Percentiles rank a stretch among this genome's conserved stretches.
phyloP scores from a whole-genome alignment of 2,329 filamentous ascomycete genomes.

The Fusarium avenaceum region DNA sequence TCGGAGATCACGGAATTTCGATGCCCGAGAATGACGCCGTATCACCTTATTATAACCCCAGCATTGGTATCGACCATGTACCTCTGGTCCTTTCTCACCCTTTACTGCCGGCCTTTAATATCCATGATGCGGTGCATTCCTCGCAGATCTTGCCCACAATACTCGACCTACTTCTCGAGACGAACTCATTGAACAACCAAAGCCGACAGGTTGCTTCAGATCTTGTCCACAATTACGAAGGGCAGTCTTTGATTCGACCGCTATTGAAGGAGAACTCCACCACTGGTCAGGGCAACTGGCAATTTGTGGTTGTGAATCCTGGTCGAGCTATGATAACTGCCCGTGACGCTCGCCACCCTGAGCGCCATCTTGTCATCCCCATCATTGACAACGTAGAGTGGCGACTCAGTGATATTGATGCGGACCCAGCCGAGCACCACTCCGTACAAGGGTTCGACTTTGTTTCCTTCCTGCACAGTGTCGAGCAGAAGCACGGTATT shows the following conservation, averaged over 20 bases:
- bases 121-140: conserved; percentile 50
- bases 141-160: conserved; percentile 52
- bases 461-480: conserved; percentile 38
- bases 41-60: conserved; percentile 52
- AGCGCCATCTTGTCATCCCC: conserved; percentile 51
- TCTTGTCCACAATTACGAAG: conserved; percentile 51
- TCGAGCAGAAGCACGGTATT: conserved; percentile 43
- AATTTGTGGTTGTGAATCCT: conserved; percentile 53
- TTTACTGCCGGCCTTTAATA: conserved; percentile 47
- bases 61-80: conserved; percentile 49
- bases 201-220: conserved; percentile 42
- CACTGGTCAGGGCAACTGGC: conserved; percentile 50
- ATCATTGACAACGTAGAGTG: conserved; percentile 52
- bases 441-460: conserved; percentile 50
- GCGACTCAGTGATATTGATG: conserved; percentile 49
- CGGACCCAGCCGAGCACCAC: conserved; percentile 47
- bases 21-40: conserved; percentile 51
- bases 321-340: conserved; percentile 52
- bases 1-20: conserved; percentile 53
- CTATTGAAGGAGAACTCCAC: conserved; percentile 20
- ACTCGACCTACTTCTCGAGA: conserved; percentile 52
- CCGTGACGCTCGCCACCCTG: conserved; percentile 50
- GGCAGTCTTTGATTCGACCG: conserved; percentile 51
- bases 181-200: conserved; percentile 45
- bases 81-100: conserved; percentile 53